Base-by-base conservation (phyloP, 106 monocot genomes). In the Platanthera zijinensis region DNA sequence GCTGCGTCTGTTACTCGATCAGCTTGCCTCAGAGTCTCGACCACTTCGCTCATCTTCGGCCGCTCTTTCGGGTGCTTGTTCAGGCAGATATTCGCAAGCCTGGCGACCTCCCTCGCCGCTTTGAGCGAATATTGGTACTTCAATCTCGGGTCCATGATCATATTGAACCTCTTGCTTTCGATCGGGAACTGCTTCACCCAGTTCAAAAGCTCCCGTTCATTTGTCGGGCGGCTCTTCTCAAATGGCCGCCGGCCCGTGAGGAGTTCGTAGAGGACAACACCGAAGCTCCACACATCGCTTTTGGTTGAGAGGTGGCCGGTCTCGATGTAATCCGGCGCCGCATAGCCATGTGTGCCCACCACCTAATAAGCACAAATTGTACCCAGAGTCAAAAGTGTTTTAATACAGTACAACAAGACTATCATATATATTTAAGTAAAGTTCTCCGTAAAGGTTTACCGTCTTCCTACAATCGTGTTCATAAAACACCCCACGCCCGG, bases 241-340 rank as follows among this genome's bases (percentile, higher is more conserved):
- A 75, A n/a, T 5, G 75, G 69, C 1, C 80, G 74, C n/a, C 80
- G 39, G 19, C 80, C 80, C 2, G 80, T 69, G 48, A 80, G 74
- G 54, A 80, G 80, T 10, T 80, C 80, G 66, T 80, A 80, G 48
- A 80, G 80, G 13, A 80, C 80, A 0, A 80, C 75, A 0, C 80
- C 80, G 15, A 80, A 80, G 80, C 80, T 80, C 80, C 80, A 80
- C 13, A 80, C 80, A 15, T 80, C 80, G 5, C 75, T 75, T 49
- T 69, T 75, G 0, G 75, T 70, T 5, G 80, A 75, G 17, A 80
- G 80, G 56, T 80, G 80, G 54, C 80, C 80, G 0, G 80, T 80
- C 48, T 80, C 80, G 8, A 80, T 70, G 48, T 80, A 80, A 45
- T 80, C 80, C 0, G 80, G 80, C 5, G 80, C 80, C 12, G 80